These are phyloP conservation scores for Phytophthora idaei DNA, from an alignment of 352 stramenopile species.

Conservation along the genomic window DNA sequence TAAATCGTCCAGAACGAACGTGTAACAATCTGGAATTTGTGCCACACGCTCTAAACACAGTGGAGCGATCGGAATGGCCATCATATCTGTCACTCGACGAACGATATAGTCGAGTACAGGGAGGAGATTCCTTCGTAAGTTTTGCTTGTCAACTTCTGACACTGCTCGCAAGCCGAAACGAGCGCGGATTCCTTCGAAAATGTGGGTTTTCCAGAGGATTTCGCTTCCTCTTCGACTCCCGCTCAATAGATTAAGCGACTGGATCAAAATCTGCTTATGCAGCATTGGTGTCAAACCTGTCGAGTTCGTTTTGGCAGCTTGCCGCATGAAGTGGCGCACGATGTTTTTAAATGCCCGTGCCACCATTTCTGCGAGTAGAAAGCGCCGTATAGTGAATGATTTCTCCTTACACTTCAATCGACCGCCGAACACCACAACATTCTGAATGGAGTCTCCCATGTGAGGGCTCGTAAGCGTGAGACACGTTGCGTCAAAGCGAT, in stretches of 20 bases:
- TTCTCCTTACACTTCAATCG: conserved; percentile 64
- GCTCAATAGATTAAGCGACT: conserved; percentile 74
- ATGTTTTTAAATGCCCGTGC: conserved; percentile 89
- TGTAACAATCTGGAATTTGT: conserved; percentile 64
- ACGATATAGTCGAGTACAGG: conserved; percentile 62
- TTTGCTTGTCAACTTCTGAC: conserved; percentile 80
- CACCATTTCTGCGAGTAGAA: conserved; percentile 88
- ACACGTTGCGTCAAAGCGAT: conserved; percentile 61
- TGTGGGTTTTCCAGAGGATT: conserved; percentile 68
- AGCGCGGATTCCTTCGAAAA: conserved; percentile 76
- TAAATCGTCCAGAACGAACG: conserved; percentile 84
- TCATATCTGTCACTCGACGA: conserved; percentile 51
- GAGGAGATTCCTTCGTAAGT: conserved; percentile 64
- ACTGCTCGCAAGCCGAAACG: conserved; percentile 74
- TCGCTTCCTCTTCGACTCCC: conserved; percentile 65
- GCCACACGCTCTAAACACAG: conserved; percentile 52
- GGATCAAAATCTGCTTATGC: conserved; percentile 55
- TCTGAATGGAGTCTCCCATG: conserved; percentile 72
- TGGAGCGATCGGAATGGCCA: conserved; percentile 54
- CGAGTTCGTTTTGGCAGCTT: conserved; percentile 31
- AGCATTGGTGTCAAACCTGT: conserved; percentile 52
- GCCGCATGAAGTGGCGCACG: conserved; percentile 75
- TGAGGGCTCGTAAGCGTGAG: conserved; percentile 69
- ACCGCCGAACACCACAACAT: conserved; percentile 72
- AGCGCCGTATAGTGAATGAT: conserved; percentile 53